These are phyloP conservation scores for Thinopyrum elongatum DNA, from an alignment of 176 grass and related monocot genomes.

Conservation along the genomic window DNA sequence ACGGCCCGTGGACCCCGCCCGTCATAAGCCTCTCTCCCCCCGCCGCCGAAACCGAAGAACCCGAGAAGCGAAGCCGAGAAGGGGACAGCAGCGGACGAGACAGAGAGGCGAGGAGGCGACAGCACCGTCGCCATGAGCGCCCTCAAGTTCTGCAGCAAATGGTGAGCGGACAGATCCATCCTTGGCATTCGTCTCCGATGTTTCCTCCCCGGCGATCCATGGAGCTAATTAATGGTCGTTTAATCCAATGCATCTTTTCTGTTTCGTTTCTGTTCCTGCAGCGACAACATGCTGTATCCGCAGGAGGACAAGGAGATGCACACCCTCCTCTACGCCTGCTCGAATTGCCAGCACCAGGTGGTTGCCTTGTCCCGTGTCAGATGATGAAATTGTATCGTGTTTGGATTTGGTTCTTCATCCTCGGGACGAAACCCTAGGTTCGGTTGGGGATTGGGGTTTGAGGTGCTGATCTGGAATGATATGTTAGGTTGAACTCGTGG, in stretches of 20 bases:
- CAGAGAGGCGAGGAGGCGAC: neutral
- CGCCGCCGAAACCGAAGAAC: neutral
- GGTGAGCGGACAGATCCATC: conserved; percentile 29
- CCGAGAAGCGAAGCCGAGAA: neutral
- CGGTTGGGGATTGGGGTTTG: neutral
- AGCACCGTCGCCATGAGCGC: conserved; percentile 47
- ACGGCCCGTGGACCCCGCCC: neutral
- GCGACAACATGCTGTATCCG: conserved; percentile 93
- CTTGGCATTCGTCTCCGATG: neutral
- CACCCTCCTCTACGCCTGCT: conserved; percentile 70
- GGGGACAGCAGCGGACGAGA: neutral
- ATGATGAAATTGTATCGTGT: neutral
- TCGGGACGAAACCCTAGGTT: conserved; percentile 34
- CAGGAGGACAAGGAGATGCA: conserved; percentile 73
- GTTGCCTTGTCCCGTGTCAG: neutral
- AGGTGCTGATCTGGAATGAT: neutral
- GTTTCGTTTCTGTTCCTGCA: conserved; percentile 12
- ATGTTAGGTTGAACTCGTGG: neutral
- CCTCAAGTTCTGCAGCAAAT: conserved; percentile 70
- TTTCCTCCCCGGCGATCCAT: neutral
- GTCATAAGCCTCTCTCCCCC: neutral
- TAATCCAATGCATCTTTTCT: neutral
- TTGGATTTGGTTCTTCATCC: conserved; percentile 14
- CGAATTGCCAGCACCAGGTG: conserved; percentile 69
- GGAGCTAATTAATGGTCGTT: neutral